Base-by-base conservation (phyloP, 1,284 basidiomycete species). In the Melampsora larici-populina region DNA sequence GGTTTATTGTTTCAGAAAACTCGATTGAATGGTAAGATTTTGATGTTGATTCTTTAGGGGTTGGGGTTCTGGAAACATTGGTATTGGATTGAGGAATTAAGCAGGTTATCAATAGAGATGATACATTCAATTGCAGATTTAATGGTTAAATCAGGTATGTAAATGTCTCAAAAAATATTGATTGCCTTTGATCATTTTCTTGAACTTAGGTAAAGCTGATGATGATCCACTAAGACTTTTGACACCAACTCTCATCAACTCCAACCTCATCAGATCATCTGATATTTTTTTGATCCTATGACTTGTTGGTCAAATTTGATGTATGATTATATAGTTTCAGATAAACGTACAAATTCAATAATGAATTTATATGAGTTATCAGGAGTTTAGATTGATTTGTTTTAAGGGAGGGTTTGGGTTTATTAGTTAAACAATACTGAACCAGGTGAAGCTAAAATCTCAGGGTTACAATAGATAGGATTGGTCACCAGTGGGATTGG, bases 371-470 rank as follows among this genome's bases (percentile, higher is more conserved):
- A 76, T 40, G 73, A 76, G 43, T 58, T 76, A 33, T 76, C 0
- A n/a, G n/a, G 13, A 40, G 65, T 17, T 48, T 67, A n/a, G 73
- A 76, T 66, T 26, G n/a, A 7, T 67, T 68, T 64, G 60, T 76
- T 36, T 51, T 76, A 9, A 49, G 55, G 21, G 69, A 76, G 43
- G 64, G 55, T 11, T 48, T 76, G 18, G 51, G 13, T 17, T 13
- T 68, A 11, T 62, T 76, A 40, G 64, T 62, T 17, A 76, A 76
- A 55, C n/a, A 21, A n/a, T n/a, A n/a, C n/a, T n/a, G n/a, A n/a
- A n/a, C n/a, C n/a, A 17, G 73, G 65, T 29, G 69, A 76, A 31
- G 73, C 73, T 43, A 76, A 76, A 33, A 49, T 69, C 18, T 76
- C 15, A 76, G 69, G 49, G 65, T 65, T 6, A 58, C 73, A 36